Evolutionary conservation across 768 basidiomycete genomes (phyloP).

Genomic region (Suillus alpinus): DNA sequence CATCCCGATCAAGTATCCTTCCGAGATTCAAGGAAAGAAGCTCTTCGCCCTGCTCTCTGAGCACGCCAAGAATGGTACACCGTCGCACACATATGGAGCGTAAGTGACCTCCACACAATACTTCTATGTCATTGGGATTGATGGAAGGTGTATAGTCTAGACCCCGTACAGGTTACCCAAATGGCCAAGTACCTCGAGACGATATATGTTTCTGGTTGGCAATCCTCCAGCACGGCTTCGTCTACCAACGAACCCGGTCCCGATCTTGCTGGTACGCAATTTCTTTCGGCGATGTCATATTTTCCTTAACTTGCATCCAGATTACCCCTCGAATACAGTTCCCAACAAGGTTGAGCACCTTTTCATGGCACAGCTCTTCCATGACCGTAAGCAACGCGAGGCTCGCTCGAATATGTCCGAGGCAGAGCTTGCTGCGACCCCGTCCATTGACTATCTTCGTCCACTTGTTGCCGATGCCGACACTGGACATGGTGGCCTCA

Average conservation of each 20-base stretch:
- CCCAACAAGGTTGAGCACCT: slow-evolving; percentile 98
- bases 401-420: slow-evolving; percentile 69
- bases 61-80: slow-evolving; percentile 74
- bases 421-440: slow-evolving; percentile 66
- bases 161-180: slow-evolving; percentile 96
- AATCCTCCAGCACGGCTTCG: slow-evolving; percentile 90
- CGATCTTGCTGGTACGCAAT: slow-evolving; percentile 80
- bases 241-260: slow-evolving; percentile 96
- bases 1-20: slow-evolving; percentile 81
- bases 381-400: slow-evolving; percentile 95
- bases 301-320: slow-evolving; percentile 35
- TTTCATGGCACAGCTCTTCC: slow-evolving; percentile 98
- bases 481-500: slow-evolving; percentile 96
- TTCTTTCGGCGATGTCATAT: background rate
- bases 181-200: slow-evolving; percentile 99
- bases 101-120: slow-evolving; percentile 47
- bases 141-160: slow-evolving; percentile 59
- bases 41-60: slow-evolving; percentile 71
- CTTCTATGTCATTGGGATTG: background rate
- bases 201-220: slow-evolving; percentile 97
- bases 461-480: slow-evolving; percentile 97
- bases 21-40: slow-evolving; percentile 83
- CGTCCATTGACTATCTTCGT: slow-evolving; percentile 83
- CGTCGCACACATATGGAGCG: slow-evolving; percentile 98
- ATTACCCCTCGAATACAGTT: slow-evolving; percentile 98